Evolutionary conservation across 305 asterid species (phyloP), one percentile per base, ranked within the genome.

Genomic region (Euphrasia arctica): DNA sequence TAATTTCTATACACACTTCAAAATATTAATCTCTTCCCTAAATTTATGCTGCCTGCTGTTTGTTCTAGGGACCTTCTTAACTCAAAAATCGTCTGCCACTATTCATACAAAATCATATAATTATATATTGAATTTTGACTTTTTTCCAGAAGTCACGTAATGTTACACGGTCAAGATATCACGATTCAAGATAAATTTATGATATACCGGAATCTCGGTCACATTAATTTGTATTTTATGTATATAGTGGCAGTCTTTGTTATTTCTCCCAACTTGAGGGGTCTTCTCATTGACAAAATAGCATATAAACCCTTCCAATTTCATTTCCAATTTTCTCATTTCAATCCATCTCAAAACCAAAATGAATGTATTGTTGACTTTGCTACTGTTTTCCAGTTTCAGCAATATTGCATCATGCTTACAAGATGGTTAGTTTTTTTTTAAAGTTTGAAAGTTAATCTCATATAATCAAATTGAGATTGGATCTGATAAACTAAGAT

Each of bases 401-500:
- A 67, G 69, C 68, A 50, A 50, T 5, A 54, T 58, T 32, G 80
- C 72, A 25, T 63, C 70, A 49, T 80, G 85, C 68, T 25, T 80
- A 14, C 62, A 13, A 11, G 89, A 82, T 50, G 92, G 92, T 82
- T 74, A 28, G 73, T 22, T 67, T 25, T 47, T 42, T n/a, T n/a
- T 58, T 36, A 4, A 25, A 5, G 27, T 7, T n/a, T 36, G 14
- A 41, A 4, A 3, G 1, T 48, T 10, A 4, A 41, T 41, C 6
- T 4, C 2, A 42, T 4, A 7, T 42, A 7, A 25, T 25, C 27
- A 25, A 25, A 25, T 25, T 42, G 48, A 10, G 48, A 48, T n/a
- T 32, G 36, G 36, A 32, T 48, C 18, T 25, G 27, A 25, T 25
- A 25, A 25, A 25, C 27, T 25, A 48, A 48, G n/a, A 4, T 48